A percentile compares a stretch with the other conserved stretches of the same genome.
Evolutionary conservation across 2,329 filamentous ascomycete genomes (phyloP).

Genomic region (Fusarium sp.): DNA sequence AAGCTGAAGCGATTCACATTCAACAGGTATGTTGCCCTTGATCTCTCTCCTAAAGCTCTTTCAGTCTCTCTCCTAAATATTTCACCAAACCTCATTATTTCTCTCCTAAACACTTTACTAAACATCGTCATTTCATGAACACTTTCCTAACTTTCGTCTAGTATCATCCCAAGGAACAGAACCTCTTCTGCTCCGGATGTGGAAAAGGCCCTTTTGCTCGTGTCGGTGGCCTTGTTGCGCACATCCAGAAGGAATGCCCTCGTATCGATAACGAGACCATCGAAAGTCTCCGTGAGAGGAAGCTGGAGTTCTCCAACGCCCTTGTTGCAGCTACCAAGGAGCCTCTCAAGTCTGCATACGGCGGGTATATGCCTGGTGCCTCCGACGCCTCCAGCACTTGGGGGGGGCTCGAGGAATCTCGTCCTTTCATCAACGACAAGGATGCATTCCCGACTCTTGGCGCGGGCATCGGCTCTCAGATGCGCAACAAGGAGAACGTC

Average conservation of each 20-base stretch:
- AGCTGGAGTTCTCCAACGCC: conserved; percentile 50
- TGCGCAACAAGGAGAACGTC: conserved; percentile 16
- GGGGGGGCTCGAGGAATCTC: too few relatives aligned
- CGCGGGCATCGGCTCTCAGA: not conserved
- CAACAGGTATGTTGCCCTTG: conserved; percentile 47
- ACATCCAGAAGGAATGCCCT: conserved; percentile 59
- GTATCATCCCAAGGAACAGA: conserved; percentile 54
- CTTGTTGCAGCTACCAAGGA: conserved; percentile 45
- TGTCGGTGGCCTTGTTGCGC: conserved; percentile 54
- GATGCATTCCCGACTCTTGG: conserved; percentile 34
- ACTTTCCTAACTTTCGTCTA: conserved; percentile 36
- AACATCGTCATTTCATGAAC: not conserved
- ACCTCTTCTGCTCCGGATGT: conserved; percentile 62
- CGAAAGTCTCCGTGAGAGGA: conserved; percentile 51
- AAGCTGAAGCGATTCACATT: conserved; percentile 50
- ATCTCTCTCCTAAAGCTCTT: not conserved
- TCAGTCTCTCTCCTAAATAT: not conserved
- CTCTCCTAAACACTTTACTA: not conserved
- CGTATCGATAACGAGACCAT: conserved; percentile 50
- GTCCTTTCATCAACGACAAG: conserved; percentile 16
- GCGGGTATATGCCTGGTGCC: conserved; percentile 40
- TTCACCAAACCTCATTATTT: conserved; percentile 6
- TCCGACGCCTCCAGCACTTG: not conserved
- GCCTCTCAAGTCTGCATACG: conserved; percentile 47
- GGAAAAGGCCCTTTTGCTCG: conserved; percentile 50